phyloP scores from a whole-genome alignment of 2,329 filamentous ascomycete species.

The Hypoxylon sp. region DNA sequence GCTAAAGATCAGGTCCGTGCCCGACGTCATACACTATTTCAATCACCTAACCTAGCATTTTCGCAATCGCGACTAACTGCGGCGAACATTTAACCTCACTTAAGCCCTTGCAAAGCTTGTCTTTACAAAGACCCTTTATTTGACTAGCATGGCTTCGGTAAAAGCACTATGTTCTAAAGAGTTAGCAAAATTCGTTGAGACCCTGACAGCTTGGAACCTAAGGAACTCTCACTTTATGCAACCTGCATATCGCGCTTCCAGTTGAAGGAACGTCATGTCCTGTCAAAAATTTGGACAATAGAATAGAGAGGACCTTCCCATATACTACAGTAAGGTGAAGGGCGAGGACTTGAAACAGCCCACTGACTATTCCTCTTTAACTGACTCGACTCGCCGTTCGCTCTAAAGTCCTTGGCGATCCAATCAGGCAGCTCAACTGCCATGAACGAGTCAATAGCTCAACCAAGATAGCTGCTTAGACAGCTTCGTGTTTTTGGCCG shows the following conservation, averaged over 20 bases:
- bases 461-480: background rate
- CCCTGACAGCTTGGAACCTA: no score
- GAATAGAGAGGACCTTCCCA: no score
- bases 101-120: background rate
- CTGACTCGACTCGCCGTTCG: background rate
- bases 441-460: background rate
- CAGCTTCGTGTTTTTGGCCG: background rate
- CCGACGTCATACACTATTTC: conserved; percentile 21
- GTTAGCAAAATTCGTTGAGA: no score
- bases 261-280: no score
- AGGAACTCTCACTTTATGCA: no score
- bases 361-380: background rate
- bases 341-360: no score
- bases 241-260: no score
- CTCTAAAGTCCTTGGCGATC: conserved; percentile 1
- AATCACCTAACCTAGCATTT: conserved; percentile 4
- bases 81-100: conserved; percentile 32
- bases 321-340: no score
- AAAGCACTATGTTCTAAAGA: no score
- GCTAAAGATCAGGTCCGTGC: conserved; percentile 18
- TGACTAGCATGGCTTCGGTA: no score
- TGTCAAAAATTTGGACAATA: no score
- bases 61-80: conserved; percentile 22
- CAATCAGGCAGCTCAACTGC: background rate
- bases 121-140: no score